Conservation (phyloP, 2,329 filamentous ascomycete genomes). For the Rugonectria rugulosa region DNA sequence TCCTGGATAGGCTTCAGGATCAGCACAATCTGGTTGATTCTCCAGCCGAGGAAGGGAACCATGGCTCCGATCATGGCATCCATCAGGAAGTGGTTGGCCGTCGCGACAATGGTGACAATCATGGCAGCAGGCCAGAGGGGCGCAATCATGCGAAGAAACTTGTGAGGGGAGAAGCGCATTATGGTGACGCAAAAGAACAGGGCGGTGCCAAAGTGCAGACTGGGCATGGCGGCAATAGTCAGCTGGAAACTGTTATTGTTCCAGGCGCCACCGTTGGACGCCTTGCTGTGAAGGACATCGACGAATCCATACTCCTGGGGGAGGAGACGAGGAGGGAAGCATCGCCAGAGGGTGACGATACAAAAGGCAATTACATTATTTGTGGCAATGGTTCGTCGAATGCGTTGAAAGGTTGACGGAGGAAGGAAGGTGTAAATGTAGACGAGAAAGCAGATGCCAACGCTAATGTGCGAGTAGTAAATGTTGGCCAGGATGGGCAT, state of each 20-base stretch:
- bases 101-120: constrained; percentile 50
- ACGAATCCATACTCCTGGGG: constrained; percentile 55
- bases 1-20: constrained; percentile 40
- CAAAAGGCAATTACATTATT: constrained; percentile 58
- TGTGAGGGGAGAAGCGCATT: constrained; percentile 50
- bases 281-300: constrained; percentile 51
- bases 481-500: constrained; percentile 51
- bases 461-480: constrained; percentile 55
- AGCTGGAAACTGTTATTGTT: constrained; percentile 55
- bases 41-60: constrained; percentile 47
- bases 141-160: constrained; percentile 44
- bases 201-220: constrained; percentile 54
- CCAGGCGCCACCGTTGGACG: constrained; percentile 44
- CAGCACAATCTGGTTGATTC: constrained; percentile 37
- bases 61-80: constrained; percentile 46
- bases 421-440: constrained; percentile 56
- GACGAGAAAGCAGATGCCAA: constrained; percentile 55
- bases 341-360: constrained; percentile 56
- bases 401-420: constrained; percentile 47
- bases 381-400: constrained; percentile 56
- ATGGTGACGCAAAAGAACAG: constrained; percentile 46
- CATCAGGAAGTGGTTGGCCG: constrained; percentile 49
- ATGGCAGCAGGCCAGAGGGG: constrained; percentile 53
- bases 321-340: constrained; percentile 57
- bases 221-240: constrained; percentile 59